Evolutionary conservation across 106 monocot genomes (phyloP).

Genomic region (Dioscorea dumetorum): DNA sequence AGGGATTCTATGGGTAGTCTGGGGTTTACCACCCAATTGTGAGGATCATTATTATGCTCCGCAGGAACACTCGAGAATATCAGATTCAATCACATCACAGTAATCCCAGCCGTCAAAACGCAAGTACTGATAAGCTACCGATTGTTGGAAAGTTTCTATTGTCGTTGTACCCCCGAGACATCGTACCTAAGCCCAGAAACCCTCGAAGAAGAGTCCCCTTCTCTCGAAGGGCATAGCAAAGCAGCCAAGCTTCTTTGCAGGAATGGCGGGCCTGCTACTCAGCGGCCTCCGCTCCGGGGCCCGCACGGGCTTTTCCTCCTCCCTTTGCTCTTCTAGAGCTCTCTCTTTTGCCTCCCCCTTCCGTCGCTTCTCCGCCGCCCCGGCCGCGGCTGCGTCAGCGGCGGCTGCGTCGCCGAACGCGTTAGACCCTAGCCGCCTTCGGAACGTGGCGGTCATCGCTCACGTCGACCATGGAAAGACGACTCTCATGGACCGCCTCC

Average conservation of each 20-base stretch:
- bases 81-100: too few relatives aligned
- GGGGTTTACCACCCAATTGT: too few relatives aligned
- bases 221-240: too few relatives aligned
- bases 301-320: conserved; percentile 16
- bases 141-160: too few relatives aligned
- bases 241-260: too few relatives aligned
- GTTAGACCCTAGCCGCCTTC: conserved; percentile 56
- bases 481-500: conserved; percentile 95
- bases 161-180: neutral
- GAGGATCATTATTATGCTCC: too few relatives aligned
- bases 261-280: conserved; percentile 33
- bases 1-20: too few relatives aligned
- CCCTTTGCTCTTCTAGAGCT: neutral
- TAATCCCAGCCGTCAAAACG: too few relatives aligned
- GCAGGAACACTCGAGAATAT: too few relatives aligned
- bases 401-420: conserved; percentile 13
- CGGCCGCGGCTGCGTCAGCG: conserved; percentile 22
- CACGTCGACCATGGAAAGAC: conserved; percentile 99
- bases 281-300: conserved; percentile 35
- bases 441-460: conserved; percentile 96
- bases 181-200: neutral
- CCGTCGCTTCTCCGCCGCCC: conserved; percentile 18
- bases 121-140: too few relatives aligned
- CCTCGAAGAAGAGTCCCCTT: neutral
- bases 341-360: conserved; percentile 10